Base-by-base conservation (phyloP, 371 early-diverging fungal species). In the Mycotypha africana region DNA sequence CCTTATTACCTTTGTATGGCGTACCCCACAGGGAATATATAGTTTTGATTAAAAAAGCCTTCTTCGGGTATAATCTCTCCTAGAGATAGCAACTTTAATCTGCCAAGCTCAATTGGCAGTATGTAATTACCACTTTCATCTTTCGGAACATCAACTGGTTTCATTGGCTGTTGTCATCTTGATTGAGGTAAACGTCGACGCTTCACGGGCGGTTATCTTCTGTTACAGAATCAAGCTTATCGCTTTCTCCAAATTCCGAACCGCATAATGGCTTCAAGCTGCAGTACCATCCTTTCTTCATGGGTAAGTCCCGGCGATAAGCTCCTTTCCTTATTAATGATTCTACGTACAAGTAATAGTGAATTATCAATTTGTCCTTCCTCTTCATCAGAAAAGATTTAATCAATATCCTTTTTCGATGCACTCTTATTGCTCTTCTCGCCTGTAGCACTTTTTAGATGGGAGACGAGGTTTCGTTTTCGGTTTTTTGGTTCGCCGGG, bases 381-480 rank as follows among this genome's bases (percentile, higher is more conserved):
- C 17, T 60, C 60, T 6, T 51, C 55, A 6, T 60, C 60, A 14
- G 55, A 54, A 17, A n/a, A n/a, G n/a, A n/a, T n/a, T n/a, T n/a
- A n/a, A n/a, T n/a, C n/a, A n/a, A n/a, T n/a, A n/a, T n/a, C n/a
- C n/a, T n/a, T n/a, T n/a, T n/a, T n/a, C n/a, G n/a, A n/a, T n/a
- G n/a, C n/a, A n/a, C n/a, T n/a, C n/a, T n/a, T n/a, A n/a, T n/a
- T n/a, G n/a, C n/a, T n/a, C n/a, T n/a, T n/a, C 30, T 53, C 54
- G 10, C 60, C 60, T 28, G 30, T 50, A 1, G 60, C 60, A 6
- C 34, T 42, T 35, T 59, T 54, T 12, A 59, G 40, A 24, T 50
- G 60, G 0, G 51, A 45, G 5, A 59, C 51, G 12, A 59, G 28
- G 10, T 59, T 59, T n/a, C 38, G 31, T 16, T 59, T 59, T 7